A percentile compares a stretch with the other conserved stretches of the same genome.
These are phyloP conservation scores for Citrus sp. DNA, from an alignment of 345 rosid species.

Conservation along the genomic window DNA sequence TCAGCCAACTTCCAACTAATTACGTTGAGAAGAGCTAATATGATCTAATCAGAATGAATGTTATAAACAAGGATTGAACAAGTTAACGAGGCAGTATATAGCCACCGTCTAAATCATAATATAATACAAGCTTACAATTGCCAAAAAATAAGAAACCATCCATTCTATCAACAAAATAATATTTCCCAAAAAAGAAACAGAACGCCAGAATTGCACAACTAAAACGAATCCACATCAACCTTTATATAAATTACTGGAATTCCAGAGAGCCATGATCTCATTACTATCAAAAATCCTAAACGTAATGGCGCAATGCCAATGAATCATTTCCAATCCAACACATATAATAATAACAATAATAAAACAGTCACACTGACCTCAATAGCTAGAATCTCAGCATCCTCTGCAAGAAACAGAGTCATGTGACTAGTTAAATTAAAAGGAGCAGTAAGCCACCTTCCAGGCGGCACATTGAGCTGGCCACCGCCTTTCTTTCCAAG, in stretches of 20 bases:
- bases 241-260: neutral
- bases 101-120: neutral
- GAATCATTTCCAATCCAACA: neutral
- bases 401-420: slow-evolving; percentile 87
- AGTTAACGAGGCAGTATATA: neutral
- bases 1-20: neutral
- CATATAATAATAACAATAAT: too few relatives aligned
- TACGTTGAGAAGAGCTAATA: neutral
- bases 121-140: neutral
- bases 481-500: slow-evolving; percentile 70
- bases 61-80: neutral
- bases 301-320: neutral
- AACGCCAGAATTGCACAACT: neutral
- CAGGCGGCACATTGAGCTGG: slow-evolving; percentile 94
- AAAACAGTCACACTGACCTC: slow-evolving; percentile 41
- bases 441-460: slow-evolving; percentile 93
- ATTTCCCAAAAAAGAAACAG: neutral
- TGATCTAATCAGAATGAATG: neutral
- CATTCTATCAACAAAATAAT: neutral
- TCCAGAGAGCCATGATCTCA: neutral
- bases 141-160: neutral
- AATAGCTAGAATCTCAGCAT: slow-evolving; percentile 77
- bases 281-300: neutral
- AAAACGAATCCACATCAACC: neutral
- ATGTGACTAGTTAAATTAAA: slow-evolving; percentile 92